Percentiles rank a stretch among this genome's conserved stretches.
phyloP scores from a whole-genome alignment of 768 basidiomycete species.

The Leccinum imitatum region DNA sequence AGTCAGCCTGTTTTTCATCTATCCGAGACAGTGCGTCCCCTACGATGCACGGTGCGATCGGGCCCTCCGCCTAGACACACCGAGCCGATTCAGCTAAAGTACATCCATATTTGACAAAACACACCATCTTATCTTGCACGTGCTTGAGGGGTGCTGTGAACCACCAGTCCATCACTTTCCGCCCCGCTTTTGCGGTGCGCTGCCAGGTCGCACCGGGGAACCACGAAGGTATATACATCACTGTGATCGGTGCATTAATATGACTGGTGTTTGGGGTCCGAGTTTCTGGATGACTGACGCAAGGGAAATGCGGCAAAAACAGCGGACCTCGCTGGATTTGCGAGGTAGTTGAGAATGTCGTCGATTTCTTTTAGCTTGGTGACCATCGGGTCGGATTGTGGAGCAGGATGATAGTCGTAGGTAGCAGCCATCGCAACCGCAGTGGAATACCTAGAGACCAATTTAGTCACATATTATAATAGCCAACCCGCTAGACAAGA shows the following conservation, averaged over 20 bases:
- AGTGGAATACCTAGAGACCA: constrained; percentile 3
- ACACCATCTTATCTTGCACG: constrained; percentile 1
- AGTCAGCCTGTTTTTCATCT: constrained; percentile 1
- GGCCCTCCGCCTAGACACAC: neutral
- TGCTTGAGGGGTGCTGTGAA: neutral
- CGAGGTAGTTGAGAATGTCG: neutral
- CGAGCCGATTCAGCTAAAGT: neutral
- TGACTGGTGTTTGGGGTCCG: too few species aligned
- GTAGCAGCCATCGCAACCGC: constrained; percentile 13
- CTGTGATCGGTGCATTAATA: neutral
- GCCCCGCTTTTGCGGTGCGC: neutral
- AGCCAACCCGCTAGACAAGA: neutral
- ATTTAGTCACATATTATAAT: neutral
- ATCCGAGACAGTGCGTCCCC: constrained; percentile 4
- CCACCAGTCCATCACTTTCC: constrained; percentile 8
- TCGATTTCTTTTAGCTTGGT: constrained; percentile 4
- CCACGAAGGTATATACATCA: constrained; percentile 10
- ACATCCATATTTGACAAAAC: neutral
- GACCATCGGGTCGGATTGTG: constrained; percentile 12
- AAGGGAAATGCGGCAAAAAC: constrained; percentile 10
- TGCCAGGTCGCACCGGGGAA: constrained; percentile 8
- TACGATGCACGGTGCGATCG: constrained; percentile 4
- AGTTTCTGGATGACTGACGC: neutral
- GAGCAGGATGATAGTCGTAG: constrained; percentile 9
- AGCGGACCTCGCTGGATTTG: neutral